These are phyloP conservation scores for Trametes pubescens DNA, from an alignment of 1,284 basidiomycete species.

Conservation along the genomic window DNA sequence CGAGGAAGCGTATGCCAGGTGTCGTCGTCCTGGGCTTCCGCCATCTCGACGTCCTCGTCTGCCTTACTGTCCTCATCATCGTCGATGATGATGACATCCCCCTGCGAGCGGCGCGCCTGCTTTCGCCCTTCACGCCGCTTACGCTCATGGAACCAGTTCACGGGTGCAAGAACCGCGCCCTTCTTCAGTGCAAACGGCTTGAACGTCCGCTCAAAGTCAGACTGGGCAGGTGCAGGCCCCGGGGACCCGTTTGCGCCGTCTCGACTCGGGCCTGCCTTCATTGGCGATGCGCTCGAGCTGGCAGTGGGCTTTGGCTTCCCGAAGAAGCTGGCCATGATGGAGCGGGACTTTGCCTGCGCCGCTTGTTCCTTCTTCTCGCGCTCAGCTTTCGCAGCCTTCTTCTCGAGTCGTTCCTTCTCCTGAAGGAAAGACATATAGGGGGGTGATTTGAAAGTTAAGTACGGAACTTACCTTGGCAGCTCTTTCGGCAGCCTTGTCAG, in stretches of 20 bases:
- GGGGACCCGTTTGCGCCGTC: constrained; percentile 44
- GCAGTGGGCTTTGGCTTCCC: constrained; percentile 58
- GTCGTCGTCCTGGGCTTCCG: constrained; percentile 25
- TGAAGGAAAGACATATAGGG: constrained; percentile 38
- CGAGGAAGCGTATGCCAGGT: constrained; percentile 43
- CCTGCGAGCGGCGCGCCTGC: constrained; percentile 38
- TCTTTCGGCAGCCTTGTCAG: constrained; percentile 69
- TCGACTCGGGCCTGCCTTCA: constrained; percentile 41
- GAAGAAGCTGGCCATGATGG: constrained; percentile 79
- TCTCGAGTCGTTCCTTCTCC: constrained; percentile 74
- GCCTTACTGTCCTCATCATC: constrained; percentile 42
- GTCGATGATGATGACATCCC: constrained; percentile 64
- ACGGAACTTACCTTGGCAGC: constrained; percentile 54
- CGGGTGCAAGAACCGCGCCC: constrained; percentile 71
- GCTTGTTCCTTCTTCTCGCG: constrained; percentile 76
- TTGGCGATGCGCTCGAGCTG: constrained; percentile 32
- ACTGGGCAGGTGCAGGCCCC: constrained; percentile 51
- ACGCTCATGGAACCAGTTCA: constrained; percentile 67
- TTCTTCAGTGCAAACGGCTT: constrained; percentile 81
- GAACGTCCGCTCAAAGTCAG: constrained; percentile 80
- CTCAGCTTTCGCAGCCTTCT: constrained; percentile 67
- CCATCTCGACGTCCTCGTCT: constrained; percentile 41
- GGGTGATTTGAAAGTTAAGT: too few species aligned
- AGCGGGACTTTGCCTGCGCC: constrained; percentile 74
- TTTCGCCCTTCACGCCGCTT: constrained; percentile 40